phyloP scores from a whole-genome alignment of 257 asterid species.

The Verbena officinalis region DNA sequence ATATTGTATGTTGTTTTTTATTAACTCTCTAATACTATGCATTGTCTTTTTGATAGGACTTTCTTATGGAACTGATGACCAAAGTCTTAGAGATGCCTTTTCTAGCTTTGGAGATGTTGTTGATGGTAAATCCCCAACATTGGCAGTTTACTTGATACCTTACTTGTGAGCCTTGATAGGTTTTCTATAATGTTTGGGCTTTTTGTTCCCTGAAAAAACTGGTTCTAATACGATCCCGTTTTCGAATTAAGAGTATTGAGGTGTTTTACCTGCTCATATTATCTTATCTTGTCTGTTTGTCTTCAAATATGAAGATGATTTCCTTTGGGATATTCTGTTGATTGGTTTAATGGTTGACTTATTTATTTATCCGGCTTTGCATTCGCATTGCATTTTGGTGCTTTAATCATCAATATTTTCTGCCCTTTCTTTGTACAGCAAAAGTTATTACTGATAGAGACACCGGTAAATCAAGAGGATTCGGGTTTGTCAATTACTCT shows the following conservation, averaged over 20 bases:
- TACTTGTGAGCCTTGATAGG: no score
- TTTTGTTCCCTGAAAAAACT: neutral
- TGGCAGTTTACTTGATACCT: no score
- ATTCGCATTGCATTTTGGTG: neutral
- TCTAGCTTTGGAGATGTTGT: slow-evolving; percentile 61
- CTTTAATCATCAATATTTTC: neutral
- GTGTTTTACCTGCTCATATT: neutral
- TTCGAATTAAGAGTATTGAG: neutral
- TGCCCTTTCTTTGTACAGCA: slow-evolving; percentile 44
- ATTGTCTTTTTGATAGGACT: slow-evolving; percentile 52
- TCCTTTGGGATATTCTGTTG: neutral
- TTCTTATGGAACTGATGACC: slow-evolving; percentile 67
- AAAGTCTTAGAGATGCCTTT: slow-evolving; percentile 67
- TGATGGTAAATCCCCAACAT: slow-evolving; percentile 50
- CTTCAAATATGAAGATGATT: neutral
- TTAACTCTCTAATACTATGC: neutral
- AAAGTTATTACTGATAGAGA: slow-evolving; percentile 76
- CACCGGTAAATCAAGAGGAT: slow-evolving; percentile 76
- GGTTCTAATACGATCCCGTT: neutral
- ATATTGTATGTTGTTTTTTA: neutral
- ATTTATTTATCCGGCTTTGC: neutral
- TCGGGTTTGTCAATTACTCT: slow-evolving; percentile 73
- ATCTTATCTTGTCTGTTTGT: no score
- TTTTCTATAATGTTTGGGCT: no score
- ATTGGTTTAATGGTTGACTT: neutral